Base-by-base conservation (phyloP, 495 filamentous ascomycete species). In the Aspergillus ellipticus region DNA sequence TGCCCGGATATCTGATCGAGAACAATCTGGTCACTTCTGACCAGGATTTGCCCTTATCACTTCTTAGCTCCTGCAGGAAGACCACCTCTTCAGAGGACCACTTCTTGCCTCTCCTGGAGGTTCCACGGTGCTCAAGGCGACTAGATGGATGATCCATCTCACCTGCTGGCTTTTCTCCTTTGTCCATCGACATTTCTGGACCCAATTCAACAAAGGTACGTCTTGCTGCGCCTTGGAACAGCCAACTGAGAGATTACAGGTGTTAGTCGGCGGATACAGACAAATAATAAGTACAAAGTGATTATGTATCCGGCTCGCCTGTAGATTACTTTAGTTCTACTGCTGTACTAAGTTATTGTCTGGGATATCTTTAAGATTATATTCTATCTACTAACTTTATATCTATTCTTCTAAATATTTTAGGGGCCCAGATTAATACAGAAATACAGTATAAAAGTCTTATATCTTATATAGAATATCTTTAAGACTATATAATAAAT, bases 191-290 rank as follows among this genome's bases (percentile, higher is more conserved):
- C 28, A 31, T 31, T 31, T 31, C 28, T 31, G 28, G 5, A 31
- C 28, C 28, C 10, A 31, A 31, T 31, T 31, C 28, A 31, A 31
- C 28, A 31, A 31, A 31, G 28, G 28, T 31, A 10, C 28, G 28
- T 31, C 28, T 31, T 31, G 28, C 13, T 6, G 39, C 39, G 13
- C 39, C 11, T 15, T 19, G 39, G 39, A 42, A 15, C 39, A n/a
- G 39, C 39, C n/a, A 42, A 42, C 11, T 21, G 43, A 10, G 39
- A 19, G 49, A 56, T 17, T 35, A 53, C 49, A 61, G 17, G 42
- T 41, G 48, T 57, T 61, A 22, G 28, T 31, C 28, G 28, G 28
- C 28, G 28, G 28, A 31, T 31, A 10, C 28, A 31, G 28, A 31
- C 28, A 31, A 31, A 31, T 31, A 31, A 31, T 31, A 10, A 31